These are phyloP conservation scores for Flaveria ramosissima DNA, from an alignment of 129 eudicot genomes.

Conservation along the genomic window DNA sequence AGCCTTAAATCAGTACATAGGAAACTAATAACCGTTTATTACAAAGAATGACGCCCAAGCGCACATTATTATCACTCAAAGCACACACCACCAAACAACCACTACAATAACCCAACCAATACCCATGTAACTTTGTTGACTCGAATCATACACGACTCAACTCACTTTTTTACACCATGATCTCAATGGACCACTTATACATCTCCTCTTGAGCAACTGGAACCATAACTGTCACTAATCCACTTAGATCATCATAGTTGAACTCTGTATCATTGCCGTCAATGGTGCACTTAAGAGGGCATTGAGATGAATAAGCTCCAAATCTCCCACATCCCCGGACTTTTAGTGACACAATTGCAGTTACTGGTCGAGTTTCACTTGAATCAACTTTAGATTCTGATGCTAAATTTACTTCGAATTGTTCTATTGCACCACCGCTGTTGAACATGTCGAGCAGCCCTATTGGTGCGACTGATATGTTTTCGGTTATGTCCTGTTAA, in stretches of 20 bases:
- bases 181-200: conserved; percentile 69
- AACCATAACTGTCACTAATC: conserved; percentile 52
- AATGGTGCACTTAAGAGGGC: conserved; percentile 60
- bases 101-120: not conserved
- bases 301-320: conserved; percentile 66
- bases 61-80: not conserved
- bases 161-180: conserved; percentile 41
- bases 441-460: conserved; percentile 86
- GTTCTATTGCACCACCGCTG: conserved; percentile 64
- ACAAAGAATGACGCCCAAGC: conserved; percentile 18
- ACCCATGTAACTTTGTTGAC: not conserved
- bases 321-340: conserved; percentile 77
- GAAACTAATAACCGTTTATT: conserved; percentile 31
- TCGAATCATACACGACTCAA: not conserved
- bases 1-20: not conserved
- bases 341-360: conserved; percentile 54
- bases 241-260: conserved; percentile 47
- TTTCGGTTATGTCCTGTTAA: conserved; percentile 59
- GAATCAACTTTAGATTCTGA: conserved; percentile 32
- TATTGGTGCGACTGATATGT: conserved; percentile 70
- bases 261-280: conserved; percentile 49
- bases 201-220: conserved; percentile 64
- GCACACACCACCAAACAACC: conserved; percentile 19
- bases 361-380: conserved; percentile 41
- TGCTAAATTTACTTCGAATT: conserved; percentile 40